Conservation (phyloP, 495 filamentous ascomycete species). For the Wilcoxina mikolae region DNA sequence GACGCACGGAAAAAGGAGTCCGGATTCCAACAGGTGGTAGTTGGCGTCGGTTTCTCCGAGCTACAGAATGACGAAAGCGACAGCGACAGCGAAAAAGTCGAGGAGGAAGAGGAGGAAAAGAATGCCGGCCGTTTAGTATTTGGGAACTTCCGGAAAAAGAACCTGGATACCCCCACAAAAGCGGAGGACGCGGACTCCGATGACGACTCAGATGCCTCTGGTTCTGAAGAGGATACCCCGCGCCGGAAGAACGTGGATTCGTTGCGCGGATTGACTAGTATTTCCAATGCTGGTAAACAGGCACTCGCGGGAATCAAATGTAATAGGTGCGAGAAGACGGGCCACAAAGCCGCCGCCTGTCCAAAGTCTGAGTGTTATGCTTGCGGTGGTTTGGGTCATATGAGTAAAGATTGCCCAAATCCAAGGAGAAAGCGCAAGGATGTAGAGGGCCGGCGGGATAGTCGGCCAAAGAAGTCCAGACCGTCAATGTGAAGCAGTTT, state of each 20-base stretch:
- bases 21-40: constrained; percentile 22
- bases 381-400: constrained; percentile 35
- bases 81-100: constrained; percentile 28
- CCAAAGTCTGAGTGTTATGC: constrained; percentile 28
- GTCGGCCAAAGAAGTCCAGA: background rate
- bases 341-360: constrained; percentile 15
- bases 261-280: constrained; percentile 15
- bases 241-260: background rate
- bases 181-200: background rate
- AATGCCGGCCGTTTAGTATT: constrained; percentile 22
- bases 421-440: constrained; percentile 10
- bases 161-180: background rate
- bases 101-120: background rate
- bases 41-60: constrained; percentile 34
- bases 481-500: constrained; percentile 4
- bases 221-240: background rate
- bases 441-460: background rate
- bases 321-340: constrained; percentile 9
- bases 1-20: background rate
- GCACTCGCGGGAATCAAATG: constrained; percentile 9
- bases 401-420: constrained; percentile 32
- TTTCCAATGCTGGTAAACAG: constrained; percentile 13
- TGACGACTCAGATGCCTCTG: background rate
- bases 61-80: constrained; percentile 22
- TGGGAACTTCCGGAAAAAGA: constrained; percentile 19